Evolutionary conservation across 495 filamentous ascomycete genomes (phyloP).

Genomic region (Monascus purpureus): DNA sequence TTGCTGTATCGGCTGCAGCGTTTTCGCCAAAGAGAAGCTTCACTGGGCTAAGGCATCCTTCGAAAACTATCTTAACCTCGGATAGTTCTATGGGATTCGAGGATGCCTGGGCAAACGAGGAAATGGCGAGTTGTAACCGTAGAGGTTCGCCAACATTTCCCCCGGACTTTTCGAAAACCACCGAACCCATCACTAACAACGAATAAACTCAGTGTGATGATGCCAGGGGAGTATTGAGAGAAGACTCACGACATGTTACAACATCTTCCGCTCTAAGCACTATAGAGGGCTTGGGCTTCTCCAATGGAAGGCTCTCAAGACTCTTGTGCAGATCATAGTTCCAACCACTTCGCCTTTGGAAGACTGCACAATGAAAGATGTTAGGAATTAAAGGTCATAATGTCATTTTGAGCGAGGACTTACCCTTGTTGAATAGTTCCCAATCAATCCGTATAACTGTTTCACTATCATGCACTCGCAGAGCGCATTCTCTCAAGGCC

Average conservation of each 20-base stretch:
- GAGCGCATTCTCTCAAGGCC: slow-evolving; percentile 60
- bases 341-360: slow-evolving; percentile 46
- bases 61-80: slow-evolving; percentile 50
- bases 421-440: slow-evolving; percentile 62
- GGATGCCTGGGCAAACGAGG: slow-evolving; percentile 48
- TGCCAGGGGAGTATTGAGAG: no score
- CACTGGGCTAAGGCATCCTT: slow-evolving; percentile 53
- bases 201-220: slow-evolving; percentile 1
- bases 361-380: slow-evolving; percentile 28
- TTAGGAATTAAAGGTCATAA: slow-evolving; percentile 1
- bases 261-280: slow-evolving; percentile 53
- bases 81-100: slow-evolving; percentile 52
- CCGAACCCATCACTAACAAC: slow-evolving; percentile 46
- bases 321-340: slow-evolving; percentile 62
- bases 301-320: slow-evolving; percentile 38
- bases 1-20: slow-evolving; percentile 12
- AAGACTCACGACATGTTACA: slow-evolving; percentile 48
- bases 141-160: slow-evolving; percentile 75
- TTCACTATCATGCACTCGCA: slow-evolving; percentile 44
- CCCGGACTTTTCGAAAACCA: slow-evolving; percentile 58
- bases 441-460: slow-evolving; percentile 65
- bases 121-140: slow-evolving; percentile 56
- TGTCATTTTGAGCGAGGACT: slow-evolving; percentile 17
- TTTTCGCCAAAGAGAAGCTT: slow-evolving; percentile 23
- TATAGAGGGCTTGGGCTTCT: slow-evolving; percentile 46